Base-by-base conservation (phyloP, 768 basidiomycete species). In the Phaeotremella fagi region DNA sequence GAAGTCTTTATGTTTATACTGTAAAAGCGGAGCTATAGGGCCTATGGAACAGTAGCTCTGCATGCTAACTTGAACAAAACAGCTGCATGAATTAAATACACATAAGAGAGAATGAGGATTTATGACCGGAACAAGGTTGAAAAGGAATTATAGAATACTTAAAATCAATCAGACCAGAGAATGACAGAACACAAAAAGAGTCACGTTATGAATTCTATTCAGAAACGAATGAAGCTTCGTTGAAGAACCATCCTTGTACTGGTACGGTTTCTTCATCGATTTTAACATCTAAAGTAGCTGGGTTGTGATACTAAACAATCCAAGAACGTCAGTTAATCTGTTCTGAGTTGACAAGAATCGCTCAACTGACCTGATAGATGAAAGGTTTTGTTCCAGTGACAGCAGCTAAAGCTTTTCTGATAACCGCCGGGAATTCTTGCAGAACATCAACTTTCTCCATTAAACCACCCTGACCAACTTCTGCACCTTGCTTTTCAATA, bases 331-430 rank as follows among this genome's bases (percentile, higher is more conserved):
- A 25, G 44, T 28, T 3, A 45, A n/a, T n/a, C 24, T 23, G 12
- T 20, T 20, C 16, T n/a, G 38, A 9, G 38, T 12, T 41, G 12
- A 7, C 7, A 41, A 22, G 20, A 6, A 41, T 6, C 38, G 2
- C 24, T 35, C 1, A 16, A 76, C 83, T 50, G 48, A 86, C 90
- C 82, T 92, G 89, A 75, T 94, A 95, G 72, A 94, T 87, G 73
- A 84, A 92, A 0, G 90, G 94, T 74, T 92, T 91, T 20, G 88
- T 90, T 35, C 89, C 87, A 33, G 91, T 84, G 31, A 90, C 90
- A 66, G 94, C 94, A 68, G 85, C 89, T 61, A 99, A 84, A 57
- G 90, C 85, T 74, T 90, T 83, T 78, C 90, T 90, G 72, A 99
- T 77, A 50, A 94, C 83, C 55, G 85, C 84, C 11, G 95, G 95